phyloP scores from a whole-genome alignment of 164 flowering plant species.

The Aristolochia californica region DNA sequence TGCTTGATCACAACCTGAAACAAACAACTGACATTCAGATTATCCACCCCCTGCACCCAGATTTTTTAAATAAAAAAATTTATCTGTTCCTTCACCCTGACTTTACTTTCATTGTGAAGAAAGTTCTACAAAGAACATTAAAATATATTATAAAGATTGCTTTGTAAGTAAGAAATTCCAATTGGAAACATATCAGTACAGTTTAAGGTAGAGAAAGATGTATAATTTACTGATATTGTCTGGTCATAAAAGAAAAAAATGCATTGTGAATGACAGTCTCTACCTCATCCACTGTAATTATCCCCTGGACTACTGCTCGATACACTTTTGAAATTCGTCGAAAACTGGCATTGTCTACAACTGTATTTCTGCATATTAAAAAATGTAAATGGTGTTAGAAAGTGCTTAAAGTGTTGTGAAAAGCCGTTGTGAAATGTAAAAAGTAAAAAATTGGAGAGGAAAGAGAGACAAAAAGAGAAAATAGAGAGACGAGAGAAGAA shows the following conservation, averaged over 20 bases:
- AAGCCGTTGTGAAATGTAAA: neutral
- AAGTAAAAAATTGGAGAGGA: no score
- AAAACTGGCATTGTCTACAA: conserved; percentile 10
- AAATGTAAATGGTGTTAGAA: conserved; percentile 6
- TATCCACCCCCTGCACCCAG: no score
- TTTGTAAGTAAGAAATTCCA: neutral
- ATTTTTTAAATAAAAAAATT: no score
- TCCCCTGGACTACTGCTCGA: conserved; percentile 67
- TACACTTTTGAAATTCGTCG: conserved; percentile 67
- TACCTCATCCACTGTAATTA: conserved; percentile 65
- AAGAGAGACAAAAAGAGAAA: no score
- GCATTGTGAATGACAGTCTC: neutral
- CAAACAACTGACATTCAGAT: conserved; percentile 2
- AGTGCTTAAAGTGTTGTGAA: neutral
- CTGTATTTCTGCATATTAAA: conserved; percentile 21
- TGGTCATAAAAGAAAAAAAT: neutral
- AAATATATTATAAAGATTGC: no score
- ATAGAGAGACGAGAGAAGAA: no score
- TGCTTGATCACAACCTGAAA: conserved; percentile 54
- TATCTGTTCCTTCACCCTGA: no score
- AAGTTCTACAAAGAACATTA: no score
- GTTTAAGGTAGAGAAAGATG: neutral
- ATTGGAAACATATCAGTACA: neutral
- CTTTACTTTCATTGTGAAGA: no score
- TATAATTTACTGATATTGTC: neutral